These are phyloP conservation scores for Fusarium torulosum DNA, from an alignment of 2,329 filamentous ascomycete genomes.

Conservation along the genomic window DNA sequence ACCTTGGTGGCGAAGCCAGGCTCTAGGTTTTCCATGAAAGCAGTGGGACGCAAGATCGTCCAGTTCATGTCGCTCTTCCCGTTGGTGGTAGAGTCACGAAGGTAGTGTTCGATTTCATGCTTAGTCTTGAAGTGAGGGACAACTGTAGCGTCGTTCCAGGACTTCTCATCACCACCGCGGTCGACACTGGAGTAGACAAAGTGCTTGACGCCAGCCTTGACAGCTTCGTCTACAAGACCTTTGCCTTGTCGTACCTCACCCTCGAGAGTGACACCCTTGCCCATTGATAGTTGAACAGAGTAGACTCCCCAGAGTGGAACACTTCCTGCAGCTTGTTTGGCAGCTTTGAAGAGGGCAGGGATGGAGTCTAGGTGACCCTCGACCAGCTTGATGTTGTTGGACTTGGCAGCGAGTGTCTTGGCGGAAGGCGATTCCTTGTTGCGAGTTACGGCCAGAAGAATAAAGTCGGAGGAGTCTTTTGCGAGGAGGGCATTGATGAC, in stretches of 20 bases:
- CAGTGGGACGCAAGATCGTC: conserved; percentile 56
- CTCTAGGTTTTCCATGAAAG: conserved; percentile 57
- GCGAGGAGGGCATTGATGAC: conserved; percentile 27
- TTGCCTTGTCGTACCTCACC: conserved; percentile 33
- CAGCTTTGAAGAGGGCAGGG: conserved; percentile 25
- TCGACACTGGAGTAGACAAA: conserved; percentile 52
- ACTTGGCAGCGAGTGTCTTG: conserved; percentile 18
- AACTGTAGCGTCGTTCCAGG: conserved; percentile 41
- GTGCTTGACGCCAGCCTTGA: conserved; percentile 28
- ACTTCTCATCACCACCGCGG: conserved; percentile 44
- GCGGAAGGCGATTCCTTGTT: conserved; percentile 18
- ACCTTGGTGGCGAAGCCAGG: conserved; percentile 50
- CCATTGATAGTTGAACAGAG: conserved; percentile 33
- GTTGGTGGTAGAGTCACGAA: conserved; percentile 20
- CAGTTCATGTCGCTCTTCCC: conserved; percentile 48
- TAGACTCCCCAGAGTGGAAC: conserved; percentile 32
- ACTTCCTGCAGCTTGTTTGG: conserved; percentile 24
- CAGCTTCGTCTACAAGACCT: conserved; percentile 24
- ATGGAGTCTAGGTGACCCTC: conserved; percentile 24
- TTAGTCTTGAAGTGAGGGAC: conserved; percentile 44
- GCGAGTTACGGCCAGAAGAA: conserved; percentile 30
- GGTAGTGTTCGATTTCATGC: conserved; percentile 29
- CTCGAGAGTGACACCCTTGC: conserved; percentile 25
- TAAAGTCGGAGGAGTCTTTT: conserved; percentile 17
- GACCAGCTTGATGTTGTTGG: conserved; percentile 14